These are phyloP conservation scores for Arxiozyma bovina DNA, from an alignment of 1,139 yeast genomes.

Conservation along the genomic window DNA sequence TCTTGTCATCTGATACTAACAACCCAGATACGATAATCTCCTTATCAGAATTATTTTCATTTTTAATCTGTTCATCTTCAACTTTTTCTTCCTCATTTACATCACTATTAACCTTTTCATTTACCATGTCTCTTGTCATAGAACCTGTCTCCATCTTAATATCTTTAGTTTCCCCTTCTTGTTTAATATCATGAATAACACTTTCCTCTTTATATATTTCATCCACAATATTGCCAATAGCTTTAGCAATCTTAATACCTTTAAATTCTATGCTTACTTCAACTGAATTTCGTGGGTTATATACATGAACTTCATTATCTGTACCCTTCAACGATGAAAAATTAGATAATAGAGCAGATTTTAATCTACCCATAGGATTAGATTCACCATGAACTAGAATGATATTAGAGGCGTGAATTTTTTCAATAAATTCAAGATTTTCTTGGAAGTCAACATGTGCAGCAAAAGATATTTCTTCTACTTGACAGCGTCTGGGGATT, in stretches of 20 bases:
- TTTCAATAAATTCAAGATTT: constrained; percentile 81
- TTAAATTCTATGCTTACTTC: constrained; percentile 67
- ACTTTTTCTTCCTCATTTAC: background rate
- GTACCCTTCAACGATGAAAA: constrained; percentile 77
- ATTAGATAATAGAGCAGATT: constrained; percentile 83
- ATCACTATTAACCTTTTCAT: constrained; percentile 2
- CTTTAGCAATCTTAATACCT: constrained; percentile 79
- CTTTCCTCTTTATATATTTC: constrained; percentile 30
- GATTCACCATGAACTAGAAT: constrained; percentile 97
- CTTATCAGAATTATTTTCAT: constrained; percentile 10
- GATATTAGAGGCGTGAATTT: constrained; percentile 72
- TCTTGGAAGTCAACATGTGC: constrained; percentile 98
- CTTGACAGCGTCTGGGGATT: constrained; percentile 76
- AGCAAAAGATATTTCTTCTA: constrained; percentile 96
- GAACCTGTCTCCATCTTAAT: constrained; percentile 17
- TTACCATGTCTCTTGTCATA: constrained; percentile 10
- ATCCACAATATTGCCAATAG: constrained; percentile 68
- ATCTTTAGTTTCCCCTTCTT: constrained; percentile 21
- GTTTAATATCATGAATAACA: constrained; percentile 29
- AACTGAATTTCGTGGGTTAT: constrained; percentile 87
- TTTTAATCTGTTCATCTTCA: constrained; percentile 1
- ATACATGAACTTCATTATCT: constrained; percentile 84
- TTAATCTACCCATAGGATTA: constrained; percentile 93
- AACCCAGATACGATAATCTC: constrained; percentile 64
- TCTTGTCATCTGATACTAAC: constrained; percentile 64